These are phyloP conservation scores for Kwoniella dejecticola DNA, from an alignment of 768 basidiomycete genomes.

Conservation along the genomic window DNA sequence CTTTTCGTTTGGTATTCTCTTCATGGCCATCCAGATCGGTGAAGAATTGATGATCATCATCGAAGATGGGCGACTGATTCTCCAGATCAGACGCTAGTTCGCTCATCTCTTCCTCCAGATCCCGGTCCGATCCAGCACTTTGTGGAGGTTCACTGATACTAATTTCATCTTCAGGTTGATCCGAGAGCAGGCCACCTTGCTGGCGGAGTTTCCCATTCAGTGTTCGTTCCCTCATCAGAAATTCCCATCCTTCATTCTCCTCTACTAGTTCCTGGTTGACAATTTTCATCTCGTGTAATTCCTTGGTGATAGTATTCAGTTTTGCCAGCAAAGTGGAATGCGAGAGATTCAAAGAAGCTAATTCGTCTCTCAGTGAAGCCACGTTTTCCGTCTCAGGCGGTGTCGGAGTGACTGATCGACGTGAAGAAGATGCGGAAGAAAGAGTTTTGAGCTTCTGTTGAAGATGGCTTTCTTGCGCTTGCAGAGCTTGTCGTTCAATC, in stretches of 20 bases:
- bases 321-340: conserved; percentile 81
- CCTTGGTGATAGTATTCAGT: conserved; percentile 76
- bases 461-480: conserved; percentile 40
- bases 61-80: conserved; percentile 35
- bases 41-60: conserved; percentile 23
- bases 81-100: conserved; percentile 36
- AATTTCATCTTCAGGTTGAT: neutral
- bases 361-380: conserved; percentile 59
- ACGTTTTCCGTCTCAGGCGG: conserved; percentile 6
- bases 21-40: conserved; percentile 11
- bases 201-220: conserved; percentile 65
- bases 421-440: neutral
- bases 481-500: conserved; percentile 43
- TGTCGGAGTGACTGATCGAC: neutral
- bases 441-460: conserved; percentile 25
- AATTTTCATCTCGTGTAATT: conserved; percentile 81
- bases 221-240: conserved; percentile 85
- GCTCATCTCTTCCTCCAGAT: conserved; percentile 33
- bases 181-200: neutral
- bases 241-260: conserved; percentile 96
- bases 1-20: neutral
- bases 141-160: conserved; percentile 1
- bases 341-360: conserved; percentile 83
- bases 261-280: conserved; percentile 77
- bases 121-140: conserved; percentile 30